phyloP scores from a whole-genome alignment of 371 early-diverging fungal genomes.

The Actinomucor elegans region DNA sequence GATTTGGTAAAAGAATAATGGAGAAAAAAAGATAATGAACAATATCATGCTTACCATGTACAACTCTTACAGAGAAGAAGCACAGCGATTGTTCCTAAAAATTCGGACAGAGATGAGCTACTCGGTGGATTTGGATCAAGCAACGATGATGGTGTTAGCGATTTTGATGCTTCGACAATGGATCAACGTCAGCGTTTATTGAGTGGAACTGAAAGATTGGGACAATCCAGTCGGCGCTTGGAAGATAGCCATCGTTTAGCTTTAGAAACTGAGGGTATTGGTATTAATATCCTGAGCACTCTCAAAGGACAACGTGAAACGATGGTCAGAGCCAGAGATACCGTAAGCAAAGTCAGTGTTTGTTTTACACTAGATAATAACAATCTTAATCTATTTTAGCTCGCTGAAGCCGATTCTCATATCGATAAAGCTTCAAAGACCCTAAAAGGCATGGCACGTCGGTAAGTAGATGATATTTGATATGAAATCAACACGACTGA shows the following conservation, averaged over 20 bases:
- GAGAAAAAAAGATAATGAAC: too few relatives aligned
- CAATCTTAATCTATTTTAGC: constrained; percentile 31
- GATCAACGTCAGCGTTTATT: constrained; percentile 86
- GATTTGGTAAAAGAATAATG: constrained; percentile 63
- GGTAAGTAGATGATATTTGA: constrained; percentile 61
- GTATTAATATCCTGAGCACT: constrained; percentile 80
- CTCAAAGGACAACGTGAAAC: constrained; percentile 90
- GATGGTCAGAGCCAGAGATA: constrained; percentile 81
- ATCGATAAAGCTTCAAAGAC: constrained; percentile 89
- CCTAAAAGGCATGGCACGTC: constrained; percentile 87
- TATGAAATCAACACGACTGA: neutral
- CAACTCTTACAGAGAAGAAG: constrained; percentile 31
- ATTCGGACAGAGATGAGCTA: constrained; percentile 64
- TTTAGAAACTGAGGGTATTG: constrained; percentile 87
- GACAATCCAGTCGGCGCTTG: constrained; percentile 74
- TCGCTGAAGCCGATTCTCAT: constrained; percentile 85
- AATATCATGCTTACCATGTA: neutral
- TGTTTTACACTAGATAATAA: neutral
- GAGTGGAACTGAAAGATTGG: constrained; percentile 82
- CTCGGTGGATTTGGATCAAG: constrained; percentile 55
- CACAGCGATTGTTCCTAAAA: constrained; percentile 38
- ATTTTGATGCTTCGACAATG: constrained; percentile 63
- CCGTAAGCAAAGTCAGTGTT: constrained; percentile 47
- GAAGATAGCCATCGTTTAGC: constrained; percentile 90
- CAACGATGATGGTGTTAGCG: constrained; percentile 33